phyloP scores from a whole-genome alignment of 345 rosid genomes.

The Geranium rotundifolium region DNA sequence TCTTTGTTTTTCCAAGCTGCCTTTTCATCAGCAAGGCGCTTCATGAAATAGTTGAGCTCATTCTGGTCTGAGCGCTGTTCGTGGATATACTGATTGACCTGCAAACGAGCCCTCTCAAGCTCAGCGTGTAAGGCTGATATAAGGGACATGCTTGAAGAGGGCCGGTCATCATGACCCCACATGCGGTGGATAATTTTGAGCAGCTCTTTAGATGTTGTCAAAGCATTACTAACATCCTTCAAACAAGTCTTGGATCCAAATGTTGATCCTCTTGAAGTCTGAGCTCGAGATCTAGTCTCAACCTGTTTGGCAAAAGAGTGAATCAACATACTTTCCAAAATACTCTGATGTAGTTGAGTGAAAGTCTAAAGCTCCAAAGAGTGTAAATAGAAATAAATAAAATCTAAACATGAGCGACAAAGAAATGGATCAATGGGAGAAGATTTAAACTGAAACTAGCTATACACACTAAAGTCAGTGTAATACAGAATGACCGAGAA shows the following conservation, averaged over 20 bases:
- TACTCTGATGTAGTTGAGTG: background rate
- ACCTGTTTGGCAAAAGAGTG: conserved; percentile 31
- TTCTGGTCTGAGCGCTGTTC: conserved; percentile 67
- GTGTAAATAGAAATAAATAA: background rate
- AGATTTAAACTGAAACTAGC: background rate
- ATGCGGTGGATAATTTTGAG: conserved; percentile 80
- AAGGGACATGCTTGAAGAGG: conserved; percentile 86
- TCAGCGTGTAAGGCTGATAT: conserved; percentile 93
- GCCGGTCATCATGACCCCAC: conserved; percentile 86
- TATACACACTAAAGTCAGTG: background rate
- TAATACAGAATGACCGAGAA: background rate
- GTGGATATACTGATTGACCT: conserved; percentile 74
- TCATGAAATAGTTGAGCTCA: conserved; percentile 71
- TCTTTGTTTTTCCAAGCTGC: conserved; percentile 86
- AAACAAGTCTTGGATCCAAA: conserved; percentile 55
- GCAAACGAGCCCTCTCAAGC: conserved; percentile 88
- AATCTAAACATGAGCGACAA: background rate
- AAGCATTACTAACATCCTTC: conserved; percentile 84
- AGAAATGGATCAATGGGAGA: background rate
- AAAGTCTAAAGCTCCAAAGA: background rate
- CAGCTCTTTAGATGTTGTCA: conserved; percentile 89
- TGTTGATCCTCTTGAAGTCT: conserved; percentile 70
- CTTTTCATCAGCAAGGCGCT: conserved; percentile 88
- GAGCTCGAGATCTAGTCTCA: conserved; percentile 74
- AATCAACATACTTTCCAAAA: too few species aligned